These are phyloP conservation scores for Scopulariopsis brevicaulis DNA, from an alignment of 2,329 filamentous ascomycete genomes.

Conservation along the genomic window DNA sequence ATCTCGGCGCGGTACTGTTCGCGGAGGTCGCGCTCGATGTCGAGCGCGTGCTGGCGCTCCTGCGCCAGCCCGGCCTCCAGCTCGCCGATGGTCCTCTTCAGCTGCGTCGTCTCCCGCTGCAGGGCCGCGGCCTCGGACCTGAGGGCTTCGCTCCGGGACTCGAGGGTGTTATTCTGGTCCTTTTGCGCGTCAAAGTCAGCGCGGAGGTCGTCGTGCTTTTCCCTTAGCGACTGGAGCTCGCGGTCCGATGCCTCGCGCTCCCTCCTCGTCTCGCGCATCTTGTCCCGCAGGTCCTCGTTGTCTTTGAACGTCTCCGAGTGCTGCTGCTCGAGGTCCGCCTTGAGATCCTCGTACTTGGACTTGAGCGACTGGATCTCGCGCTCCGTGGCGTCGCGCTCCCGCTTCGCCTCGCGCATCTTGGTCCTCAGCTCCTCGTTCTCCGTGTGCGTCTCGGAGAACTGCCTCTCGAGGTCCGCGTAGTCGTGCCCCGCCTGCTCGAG, in stretches of 20 bases:
- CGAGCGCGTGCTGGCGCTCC: conserved; percentile 45
- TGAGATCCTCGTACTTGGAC: conserved; percentile 39
- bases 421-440: conserved; percentile 32
- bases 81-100: conserved; percentile 33
- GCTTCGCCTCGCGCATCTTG: conserved; percentile 29
- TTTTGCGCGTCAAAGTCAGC: conserved; percentile 46
- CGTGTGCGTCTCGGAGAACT: conserved; percentile 31
- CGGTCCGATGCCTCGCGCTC: conserved; percentile 27
- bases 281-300: conserved; percentile 29
- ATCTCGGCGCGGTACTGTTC: conserved; percentile 32
- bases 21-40: conserved; percentile 48
- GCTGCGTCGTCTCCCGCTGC: conserved; percentile 47
- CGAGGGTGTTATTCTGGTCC: conserved; percentile 59
- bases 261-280: conserved; percentile 30
- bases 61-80: conserved; percentile 35
- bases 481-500: conserved; percentile 40
- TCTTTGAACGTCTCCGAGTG: conserved; percentile 33
- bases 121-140: conserved; percentile 55
- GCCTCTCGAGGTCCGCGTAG: conserved; percentile 38
- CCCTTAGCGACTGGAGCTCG: conserved; percentile 21
- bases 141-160: conserved; percentile 56
- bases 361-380: conserved; percentile 20
- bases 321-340: conserved; percentile 46
- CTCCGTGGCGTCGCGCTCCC: conserved; percentile 27
- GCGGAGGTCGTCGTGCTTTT: conserved; percentile 42